phyloP scores from a whole-genome alignment of 2,329 filamentous ascomycete genomes.

The Endoconidiophora polonica region DNA sequence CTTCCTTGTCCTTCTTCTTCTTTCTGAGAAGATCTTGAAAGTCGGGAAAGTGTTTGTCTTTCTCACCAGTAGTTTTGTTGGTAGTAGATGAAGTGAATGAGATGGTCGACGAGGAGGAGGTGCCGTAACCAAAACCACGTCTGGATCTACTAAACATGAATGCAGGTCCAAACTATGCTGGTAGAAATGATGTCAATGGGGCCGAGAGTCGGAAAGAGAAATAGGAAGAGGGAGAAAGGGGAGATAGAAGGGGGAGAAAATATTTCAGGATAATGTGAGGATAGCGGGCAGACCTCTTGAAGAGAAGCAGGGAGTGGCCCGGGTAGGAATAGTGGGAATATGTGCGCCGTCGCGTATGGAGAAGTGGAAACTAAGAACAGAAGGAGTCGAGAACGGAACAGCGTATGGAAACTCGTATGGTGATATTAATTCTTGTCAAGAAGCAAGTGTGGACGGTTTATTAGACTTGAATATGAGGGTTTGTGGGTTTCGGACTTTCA shows the following conservation, averaged over 20 bases:
- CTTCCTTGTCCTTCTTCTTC: conserved; percentile 3
- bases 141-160: conserved; percentile 8
- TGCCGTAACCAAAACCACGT: conserved; percentile 5
- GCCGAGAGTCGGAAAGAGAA: background rate
- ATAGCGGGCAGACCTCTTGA: background rate
- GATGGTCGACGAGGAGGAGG: conserved; percentile 5
- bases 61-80: background rate
- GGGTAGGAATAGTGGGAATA: background rate
- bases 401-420: background rate
- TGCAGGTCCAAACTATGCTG: background rate
- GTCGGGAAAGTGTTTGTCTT: conserved; percentile 3
- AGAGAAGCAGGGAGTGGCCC: background rate
- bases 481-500: background rate
- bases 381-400: background rate
- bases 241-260: background rate
- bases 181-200: no score
- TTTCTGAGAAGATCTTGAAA: conserved; percentile 6
- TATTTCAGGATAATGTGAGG: background rate
- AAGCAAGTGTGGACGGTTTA: background rate
- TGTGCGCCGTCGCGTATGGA: background rate
- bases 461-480: background rate
- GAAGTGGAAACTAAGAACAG: background rate
- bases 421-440: background rate
- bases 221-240: background rate
- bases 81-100: conserved; percentile 1